Evolutionary conservation across 331 rosid species (phyloP), one percentile per base, ranked within the genome.

Genomic region (Erythrophleum ivorense): DNA sequence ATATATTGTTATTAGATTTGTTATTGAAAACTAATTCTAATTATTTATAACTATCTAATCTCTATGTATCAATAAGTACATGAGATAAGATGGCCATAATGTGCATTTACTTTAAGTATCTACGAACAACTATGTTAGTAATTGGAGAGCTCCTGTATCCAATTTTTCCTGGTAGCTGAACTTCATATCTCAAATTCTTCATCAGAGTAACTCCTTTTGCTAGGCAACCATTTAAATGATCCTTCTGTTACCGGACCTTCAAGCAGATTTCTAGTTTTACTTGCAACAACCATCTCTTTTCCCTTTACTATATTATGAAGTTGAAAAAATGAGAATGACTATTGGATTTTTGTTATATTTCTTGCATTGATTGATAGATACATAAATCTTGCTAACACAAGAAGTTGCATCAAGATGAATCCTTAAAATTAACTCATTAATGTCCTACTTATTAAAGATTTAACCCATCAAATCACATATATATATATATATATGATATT

Each of bases 181-280:
- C 53, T 82, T 46, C 79, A 92, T 88, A 96, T 78, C 87, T 91
- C 97, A 65, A 91, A 78, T 78, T 96, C 99, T 18, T 94, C 98
- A 36, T 84, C 89, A 59, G 89, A 92, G 75, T 87, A 84, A 83
- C 86, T 82, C 62, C 82, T 89, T 78, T 79, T 87, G 29, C 97
- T 88, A 78, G 91, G 90, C 88, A 96, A 84, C 98, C 99, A 94
- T 77, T 92, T 96, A 66, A 96, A 92, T 63, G 98, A 94, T 81
- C 97, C 95, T 10, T 96, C 98, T 84, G 88, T 88, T 13, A 96
- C 98, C 80, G 92, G 79, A 88, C 88, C 92, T 86, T 96, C 97
- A 1, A 96, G 67, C 90, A 94, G 78, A 76, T 69, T 87, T 92
- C 97, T 90, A 71, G 97, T 91, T 90, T 89, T 95, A 88, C 90